Conservation (phyloP, 2,329 filamentous ascomycete species). For the Aspergillus amoenus region DNA sequence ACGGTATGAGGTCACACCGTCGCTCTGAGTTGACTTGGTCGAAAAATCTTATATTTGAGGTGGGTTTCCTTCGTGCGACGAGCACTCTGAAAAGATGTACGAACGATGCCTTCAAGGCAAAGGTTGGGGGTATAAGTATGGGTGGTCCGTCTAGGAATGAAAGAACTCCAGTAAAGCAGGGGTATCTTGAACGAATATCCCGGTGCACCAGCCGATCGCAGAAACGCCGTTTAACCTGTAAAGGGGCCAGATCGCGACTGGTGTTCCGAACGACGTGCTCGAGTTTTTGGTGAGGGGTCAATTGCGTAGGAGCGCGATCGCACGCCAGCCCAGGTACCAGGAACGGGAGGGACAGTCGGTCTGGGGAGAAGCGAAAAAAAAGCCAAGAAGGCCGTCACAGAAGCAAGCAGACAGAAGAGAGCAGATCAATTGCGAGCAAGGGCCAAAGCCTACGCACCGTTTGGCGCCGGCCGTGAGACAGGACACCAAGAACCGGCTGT, state of each 20-base stretch:
- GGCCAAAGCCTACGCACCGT: slow-evolving; percentile 48
- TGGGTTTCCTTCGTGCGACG: slow-evolving; percentile 12
- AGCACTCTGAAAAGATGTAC: slow-evolving; percentile 21
- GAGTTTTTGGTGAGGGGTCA: slow-evolving; percentile 1
- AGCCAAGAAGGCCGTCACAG: slow-evolving; percentile 17
- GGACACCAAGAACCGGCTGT: slow-evolving; percentile 48
- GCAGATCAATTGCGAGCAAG: slow-evolving; percentile 22
- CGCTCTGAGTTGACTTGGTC: slow-evolving; percentile 10
- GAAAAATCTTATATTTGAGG: slow-evolving; percentile 8
- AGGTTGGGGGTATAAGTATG: slow-evolving; percentile 20
- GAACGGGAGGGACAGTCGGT: slow-evolving; percentile 17
- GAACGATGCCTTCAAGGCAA: slow-evolving; percentile 36
- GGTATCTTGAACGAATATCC: slow-evolving; percentile 36
- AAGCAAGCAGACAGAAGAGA: slow-evolving; percentile 16
- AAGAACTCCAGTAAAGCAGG: slow-evolving; percentile 31
- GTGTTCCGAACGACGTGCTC: slow-evolving; percentile 1
- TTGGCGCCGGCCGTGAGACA: slow-evolving; percentile 48
- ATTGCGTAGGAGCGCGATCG: slow-evolving; percentile 15
- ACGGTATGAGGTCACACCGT: slow-evolving; percentile 10
- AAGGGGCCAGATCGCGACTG: slow-evolving; percentile 21
- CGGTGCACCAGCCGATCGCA: slow-evolving; percentile 13
- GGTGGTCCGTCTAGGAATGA: slow-evolving; percentile 27
- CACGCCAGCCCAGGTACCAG: slow-evolving; percentile 17
- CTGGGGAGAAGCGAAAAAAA: slow-evolving; percentile 14
- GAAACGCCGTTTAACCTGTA: slow-evolving; percentile 22